A percentile compares a stretch with the other conserved stretches of the same genome.
Evolutionary conservation across 208 protist genomes (phyloP).

Genomic region (Trypanosoma mega): DNA sequence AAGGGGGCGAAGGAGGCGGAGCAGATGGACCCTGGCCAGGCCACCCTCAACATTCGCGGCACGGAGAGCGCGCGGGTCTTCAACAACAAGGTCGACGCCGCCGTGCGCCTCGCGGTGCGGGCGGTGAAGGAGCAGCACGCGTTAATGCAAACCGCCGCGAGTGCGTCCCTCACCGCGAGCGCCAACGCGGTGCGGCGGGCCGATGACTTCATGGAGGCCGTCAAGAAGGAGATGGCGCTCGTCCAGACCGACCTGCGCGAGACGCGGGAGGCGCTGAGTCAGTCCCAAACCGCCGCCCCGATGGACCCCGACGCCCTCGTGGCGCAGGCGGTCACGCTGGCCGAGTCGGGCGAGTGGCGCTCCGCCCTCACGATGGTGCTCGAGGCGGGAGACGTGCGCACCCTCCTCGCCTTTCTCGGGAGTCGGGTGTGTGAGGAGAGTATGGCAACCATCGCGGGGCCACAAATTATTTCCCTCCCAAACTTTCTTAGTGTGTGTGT

Average conservation of each 20-base stretch:
- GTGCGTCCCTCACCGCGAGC: constrained; percentile 1
- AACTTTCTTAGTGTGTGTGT: constrained; percentile 84
- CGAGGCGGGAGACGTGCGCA: constrained; percentile 67
- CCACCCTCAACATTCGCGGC: constrained; percentile 45
- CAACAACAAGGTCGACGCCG: constrained; percentile 49
- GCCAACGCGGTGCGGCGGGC: constrained; percentile 10
- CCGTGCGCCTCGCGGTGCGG: constrained; percentile 42
- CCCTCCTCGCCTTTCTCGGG: constrained; percentile 81
- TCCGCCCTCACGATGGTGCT: constrained; percentile 67
- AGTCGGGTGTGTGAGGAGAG: constrained; percentile 72
- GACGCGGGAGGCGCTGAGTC: constrained; percentile 35
- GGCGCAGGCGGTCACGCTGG: constrained; percentile 47
- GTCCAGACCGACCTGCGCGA: constrained; percentile 56
- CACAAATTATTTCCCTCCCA: constrained; percentile 60
- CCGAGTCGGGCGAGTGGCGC: constrained; percentile 65
- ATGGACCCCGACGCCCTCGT: constrained; percentile 72
- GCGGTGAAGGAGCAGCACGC: constrained; percentile 24
- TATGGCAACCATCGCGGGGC: constrained; percentile 44
- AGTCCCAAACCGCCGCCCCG: constrained; percentile 20
- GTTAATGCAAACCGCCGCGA: constrained; percentile 21
- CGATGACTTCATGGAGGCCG: constrained; percentile 30
- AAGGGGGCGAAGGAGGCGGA: constrained; percentile 59
- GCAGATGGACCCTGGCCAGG: constrained; percentile 42
- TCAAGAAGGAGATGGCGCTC: constrained; percentile 39
- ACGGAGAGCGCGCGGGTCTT: constrained; percentile 63